phyloP scores from a whole-genome alignment of 2,329 filamentous ascomycete species.

The Ascochyta koolunga region DNA sequence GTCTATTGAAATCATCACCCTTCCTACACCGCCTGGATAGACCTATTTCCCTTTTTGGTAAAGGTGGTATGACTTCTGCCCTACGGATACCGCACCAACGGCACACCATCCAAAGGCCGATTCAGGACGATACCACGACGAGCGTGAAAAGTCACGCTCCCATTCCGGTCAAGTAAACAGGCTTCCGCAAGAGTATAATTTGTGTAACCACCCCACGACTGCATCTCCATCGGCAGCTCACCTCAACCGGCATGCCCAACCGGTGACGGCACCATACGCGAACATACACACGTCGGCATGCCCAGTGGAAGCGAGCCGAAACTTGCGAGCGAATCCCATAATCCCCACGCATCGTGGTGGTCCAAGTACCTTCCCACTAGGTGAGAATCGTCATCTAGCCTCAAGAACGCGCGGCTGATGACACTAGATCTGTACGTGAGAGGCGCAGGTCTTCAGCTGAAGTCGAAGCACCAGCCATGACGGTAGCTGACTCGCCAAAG shows the following conservation, averaged over 20 bases:
- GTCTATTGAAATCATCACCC: neutral
- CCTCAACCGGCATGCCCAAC: constrained; percentile 29
- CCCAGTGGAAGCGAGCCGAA: constrained; percentile 36
- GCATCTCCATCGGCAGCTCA: neutral
- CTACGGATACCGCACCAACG: too few relatives aligned
- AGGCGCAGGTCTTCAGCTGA: constrained; percentile 30
- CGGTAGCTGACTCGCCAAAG: constrained; percentile 39
- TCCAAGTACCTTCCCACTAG: constrained; percentile 39
- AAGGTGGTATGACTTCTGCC: too few relatives aligned
- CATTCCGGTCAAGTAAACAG: neutral
- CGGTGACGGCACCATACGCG: constrained; percentile 25
- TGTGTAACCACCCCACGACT: constrained; percentile 9
- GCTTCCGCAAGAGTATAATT: neutral
- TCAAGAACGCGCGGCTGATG: neutral
- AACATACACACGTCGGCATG: constrained; percentile 35
- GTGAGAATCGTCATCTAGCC: constrained; percentile 23
- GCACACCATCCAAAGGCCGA: too few relatives aligned
- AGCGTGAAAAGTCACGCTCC: too few relatives aligned
- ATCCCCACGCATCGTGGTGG: constrained; percentile 28
- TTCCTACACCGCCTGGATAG: neutral
- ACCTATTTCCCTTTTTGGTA: neutral
- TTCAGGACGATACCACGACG: too few relatives aligned
- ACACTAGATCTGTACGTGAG: constrained; percentile 41
- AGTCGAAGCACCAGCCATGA: constrained; percentile 34
- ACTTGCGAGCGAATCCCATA: constrained; percentile 34